Evolutionary conservation across 495 filamentous ascomycete species (phyloP), one percentile per base, ranked within the genome.

Genomic region (Aspergillus homomorphus): DNA sequence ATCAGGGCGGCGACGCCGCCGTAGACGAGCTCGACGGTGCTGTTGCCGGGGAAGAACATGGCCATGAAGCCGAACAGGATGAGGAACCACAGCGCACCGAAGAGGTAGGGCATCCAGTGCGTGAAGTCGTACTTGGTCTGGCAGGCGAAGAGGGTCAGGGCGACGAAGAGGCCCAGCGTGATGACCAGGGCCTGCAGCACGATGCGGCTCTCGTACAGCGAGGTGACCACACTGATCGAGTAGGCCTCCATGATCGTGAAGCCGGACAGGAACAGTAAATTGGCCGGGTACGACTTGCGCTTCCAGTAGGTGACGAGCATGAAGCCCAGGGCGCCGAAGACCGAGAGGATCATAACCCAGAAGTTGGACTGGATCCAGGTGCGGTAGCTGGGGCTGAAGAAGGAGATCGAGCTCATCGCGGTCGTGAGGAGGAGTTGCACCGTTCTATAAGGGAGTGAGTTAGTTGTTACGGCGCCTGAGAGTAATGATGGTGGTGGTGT

Each of bases 101-200:
- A 95, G 10, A 99, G 83, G 68, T 96, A 98, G 23, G 93, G 93
- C 82, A 92, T 90, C 95, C 91, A 96, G 51, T 81, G 82, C 0
- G 92, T 97, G 74, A 99, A 98, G 80, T 99, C 95, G 71, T 98
- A 98, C 69, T 96, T 96, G 51, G 89, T 91, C 75, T 99, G 94
- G 84, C 92, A 95, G 26, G 94, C 94, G 72, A 98, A 99, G 12
- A 94, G 71, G 0, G 92, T 98, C 45, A 99, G 81, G 45, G 88
- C 92, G 45, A 96, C 77, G 74, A 99, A 99, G 69, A 99, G 91
- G 49, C 89, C 93, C 4, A 90, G 84, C 0, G 94, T 99, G 45
- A 99, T 84, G 58, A 96, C 70, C 18, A 96, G 87, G 14, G 94
- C 94, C 74, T 96, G 85, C 20, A 98, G 79, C 9, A 98, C 95